A percentile compares a stretch with the other conserved stretches of the same genome.
Evolutionary conservation across 2,329 filamentous ascomycete genomes (phyloP).

Genomic region (Gaeumannomyces tritici): DNA sequence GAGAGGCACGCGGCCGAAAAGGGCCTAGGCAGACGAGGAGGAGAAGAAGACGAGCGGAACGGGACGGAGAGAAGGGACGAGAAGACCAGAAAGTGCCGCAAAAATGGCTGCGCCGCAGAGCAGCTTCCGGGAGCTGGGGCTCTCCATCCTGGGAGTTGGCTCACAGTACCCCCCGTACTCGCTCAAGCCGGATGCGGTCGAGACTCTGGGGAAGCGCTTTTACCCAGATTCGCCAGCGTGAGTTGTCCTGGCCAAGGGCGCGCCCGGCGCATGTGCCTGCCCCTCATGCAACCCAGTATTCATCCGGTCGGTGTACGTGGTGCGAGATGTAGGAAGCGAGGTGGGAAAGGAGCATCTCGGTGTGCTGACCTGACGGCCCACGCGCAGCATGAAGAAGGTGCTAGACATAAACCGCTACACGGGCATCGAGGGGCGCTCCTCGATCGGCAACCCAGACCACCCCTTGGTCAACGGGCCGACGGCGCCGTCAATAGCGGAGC

Average conservation of each 20-base stretch:
- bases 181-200: slow-evolving; percentile 39
- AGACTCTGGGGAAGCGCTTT: slow-evolving; percentile 42
- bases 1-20: background rate
- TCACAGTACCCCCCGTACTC: slow-evolving; percentile 49
- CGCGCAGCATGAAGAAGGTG: slow-evolving; percentile 50
- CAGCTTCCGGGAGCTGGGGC: slow-evolving; percentile 40
- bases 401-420: slow-evolving; percentile 55
- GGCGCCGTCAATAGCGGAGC: slow-evolving; percentile 43
- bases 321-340: too few relatives aligned
- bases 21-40: too few relatives aligned
- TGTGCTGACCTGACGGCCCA: background rate
- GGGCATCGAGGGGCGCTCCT: slow-evolving; percentile 53
- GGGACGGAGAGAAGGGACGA: background rate
- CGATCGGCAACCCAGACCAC: slow-evolving; percentile 51
- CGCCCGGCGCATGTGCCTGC: background rate
- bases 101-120: slow-evolving; percentile 20
- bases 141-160: slow-evolving; percentile 51
- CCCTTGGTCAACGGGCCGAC: slow-evolving; percentile 47
- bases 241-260: slow-evolving; percentile 16
- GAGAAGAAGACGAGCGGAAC: background rate
- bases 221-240: slow-evolving; percentile 52
- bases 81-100: background rate
- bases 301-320: too few relatives aligned
- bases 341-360: background rate
- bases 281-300: background rate